phyloP scores from a whole-genome alignment of 2,329 filamentous ascomycete genomes.

The Scedosporium aurantiacum region DNA sequence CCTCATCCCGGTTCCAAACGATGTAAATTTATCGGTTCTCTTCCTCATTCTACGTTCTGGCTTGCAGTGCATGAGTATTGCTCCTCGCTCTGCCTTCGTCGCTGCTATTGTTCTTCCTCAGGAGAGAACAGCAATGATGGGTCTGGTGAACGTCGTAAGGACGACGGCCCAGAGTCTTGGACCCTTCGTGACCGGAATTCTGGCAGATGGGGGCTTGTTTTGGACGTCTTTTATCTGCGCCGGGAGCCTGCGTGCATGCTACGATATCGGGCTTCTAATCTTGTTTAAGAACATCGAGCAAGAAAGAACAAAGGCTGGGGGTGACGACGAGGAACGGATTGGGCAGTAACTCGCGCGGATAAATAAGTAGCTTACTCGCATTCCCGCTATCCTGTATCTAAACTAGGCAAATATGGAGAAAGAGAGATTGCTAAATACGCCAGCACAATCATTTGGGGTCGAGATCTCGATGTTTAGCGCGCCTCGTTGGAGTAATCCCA shows the following conservation, averaged over 20 bases:
- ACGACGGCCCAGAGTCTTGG: conserved; percentile 52
- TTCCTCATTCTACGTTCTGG: conserved; percentile 53
- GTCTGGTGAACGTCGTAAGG: conserved; percentile 58
- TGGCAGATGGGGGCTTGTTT: conserved; percentile 45
- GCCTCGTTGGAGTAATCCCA: no score
- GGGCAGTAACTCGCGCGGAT: not conserved
- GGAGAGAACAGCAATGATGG: conserved; percentile 63
- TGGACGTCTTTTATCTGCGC: conserved; percentile 54
- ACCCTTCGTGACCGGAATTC: conserved; percentile 51
- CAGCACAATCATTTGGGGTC: no score
- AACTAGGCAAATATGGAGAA: no score
- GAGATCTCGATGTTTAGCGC: no score
- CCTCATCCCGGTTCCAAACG: conserved; percentile 47
- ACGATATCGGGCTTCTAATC: conserved; percentile 47
- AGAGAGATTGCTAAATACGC: no score
- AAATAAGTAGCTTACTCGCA: not conserved
- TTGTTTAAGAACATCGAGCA: conserved; percentile 24
- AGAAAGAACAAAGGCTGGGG: not conserved
- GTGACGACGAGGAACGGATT: not conserved
- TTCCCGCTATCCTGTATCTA: no score
- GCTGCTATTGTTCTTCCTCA: conserved; percentile 51
- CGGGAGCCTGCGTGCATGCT: conserved; percentile 48
- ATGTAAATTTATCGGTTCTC: conserved; percentile 40
- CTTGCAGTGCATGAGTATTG: conserved; percentile 58
- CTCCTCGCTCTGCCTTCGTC: conserved; percentile 58